A percentile compares a stretch with the other conserved stretches of the same genome.
phyloP scores from a whole-genome alignment of 139 green algal species.

The Nannochloris sp. region DNA sequence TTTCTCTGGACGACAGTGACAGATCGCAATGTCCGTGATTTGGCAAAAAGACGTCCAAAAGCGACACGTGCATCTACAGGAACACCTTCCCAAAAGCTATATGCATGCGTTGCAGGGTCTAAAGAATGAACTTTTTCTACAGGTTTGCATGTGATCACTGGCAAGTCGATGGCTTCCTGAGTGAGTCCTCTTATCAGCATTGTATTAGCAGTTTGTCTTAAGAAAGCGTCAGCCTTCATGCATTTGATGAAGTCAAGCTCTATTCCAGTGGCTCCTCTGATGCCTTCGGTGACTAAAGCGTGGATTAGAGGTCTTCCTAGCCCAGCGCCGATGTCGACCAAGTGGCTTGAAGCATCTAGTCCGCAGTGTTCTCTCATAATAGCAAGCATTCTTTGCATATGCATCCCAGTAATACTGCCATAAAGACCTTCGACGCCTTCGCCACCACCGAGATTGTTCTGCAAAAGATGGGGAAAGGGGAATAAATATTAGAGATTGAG shows the following conservation, averaged over 20 bases:
- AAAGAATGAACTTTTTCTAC: constrained; percentile 43
- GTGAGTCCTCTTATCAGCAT: constrained; percentile 24
- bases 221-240: constrained; percentile 70
- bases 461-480: constrained; percentile 4
- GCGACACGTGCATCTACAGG: constrained; percentile 53
- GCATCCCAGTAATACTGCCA: constrained; percentile 64
- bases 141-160: constrained; percentile 4
- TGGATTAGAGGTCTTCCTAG: constrained; percentile 82
- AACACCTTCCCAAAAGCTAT: constrained; percentile 93
- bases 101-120: constrained; percentile 74
- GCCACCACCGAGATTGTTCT: constrained; percentile 81
- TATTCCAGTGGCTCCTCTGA: constrained; percentile 49
- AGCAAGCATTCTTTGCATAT: constrained; percentile 70
- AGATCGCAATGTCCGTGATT: constrained; percentile 38
- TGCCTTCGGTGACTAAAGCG: constrained; percentile 44
- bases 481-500: too few relatives aligned
- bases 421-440: constrained; percentile 91
- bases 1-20: constrained; percentile 80
- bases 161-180: not conserved
- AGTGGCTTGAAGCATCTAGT: constrained; percentile 41
- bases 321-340: constrained; percentile 84
- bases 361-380: constrained; percentile 51
- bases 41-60: constrained; percentile 72
- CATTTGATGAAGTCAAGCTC: constrained; percentile 83
- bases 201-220: constrained; percentile 33